phyloP scores from a whole-genome alignment of 106 monocot genomes.

The Platanthera zijinensis region DNA sequence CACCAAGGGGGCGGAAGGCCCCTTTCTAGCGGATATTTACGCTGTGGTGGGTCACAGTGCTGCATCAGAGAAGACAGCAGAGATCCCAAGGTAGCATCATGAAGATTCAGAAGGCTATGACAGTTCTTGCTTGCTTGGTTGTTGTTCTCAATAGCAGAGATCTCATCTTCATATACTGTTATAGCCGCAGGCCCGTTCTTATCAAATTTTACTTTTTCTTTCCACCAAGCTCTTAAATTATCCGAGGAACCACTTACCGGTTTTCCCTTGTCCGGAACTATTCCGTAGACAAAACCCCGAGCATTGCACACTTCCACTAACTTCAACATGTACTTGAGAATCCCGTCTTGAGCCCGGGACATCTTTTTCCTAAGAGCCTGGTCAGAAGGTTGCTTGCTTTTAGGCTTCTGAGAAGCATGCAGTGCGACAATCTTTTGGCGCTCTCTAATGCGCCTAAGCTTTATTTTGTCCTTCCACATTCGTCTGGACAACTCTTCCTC shows the following conservation, averaged over 20 bases:
- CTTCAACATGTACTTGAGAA: conserved; percentile 97
- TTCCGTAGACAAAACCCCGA: conserved; percentile 94
- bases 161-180: conserved; percentile 72
- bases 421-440: conserved; percentile 40
- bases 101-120: conserved; percentile 68
- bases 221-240: conserved; percentile 99
- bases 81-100: conserved; percentile 96
- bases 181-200: conserved; percentile 85
- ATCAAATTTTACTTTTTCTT: conserved; percentile 98
- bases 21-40: conserved; percentile 85
- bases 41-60: conserved; percentile 85
- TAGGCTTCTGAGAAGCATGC: conserved; percentile 39
- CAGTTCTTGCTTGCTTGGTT: conserved; percentile 33
- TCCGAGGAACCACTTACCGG: conserved; percentile 93
- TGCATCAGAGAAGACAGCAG: conserved; percentile 94
- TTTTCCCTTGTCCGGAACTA: conserved; percentile 95
- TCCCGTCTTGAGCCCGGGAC: conserved; percentile 96
- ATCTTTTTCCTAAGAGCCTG: conserved; percentile 92
- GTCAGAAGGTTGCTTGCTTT: conserved; percentile 58
- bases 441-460: conserved; percentile 80
- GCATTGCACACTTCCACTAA: conserved; percentile 96
- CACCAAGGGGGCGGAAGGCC: conserved; percentile 90
- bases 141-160: conserved; percentile 33
- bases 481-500: conserved; percentile 49
- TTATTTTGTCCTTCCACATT: conserved; percentile 93